Evolutionary conservation across 345 rosid species (phyloP), one percentile per base, ranked within the genome.

Genomic region (Turritis glabra): DNA sequence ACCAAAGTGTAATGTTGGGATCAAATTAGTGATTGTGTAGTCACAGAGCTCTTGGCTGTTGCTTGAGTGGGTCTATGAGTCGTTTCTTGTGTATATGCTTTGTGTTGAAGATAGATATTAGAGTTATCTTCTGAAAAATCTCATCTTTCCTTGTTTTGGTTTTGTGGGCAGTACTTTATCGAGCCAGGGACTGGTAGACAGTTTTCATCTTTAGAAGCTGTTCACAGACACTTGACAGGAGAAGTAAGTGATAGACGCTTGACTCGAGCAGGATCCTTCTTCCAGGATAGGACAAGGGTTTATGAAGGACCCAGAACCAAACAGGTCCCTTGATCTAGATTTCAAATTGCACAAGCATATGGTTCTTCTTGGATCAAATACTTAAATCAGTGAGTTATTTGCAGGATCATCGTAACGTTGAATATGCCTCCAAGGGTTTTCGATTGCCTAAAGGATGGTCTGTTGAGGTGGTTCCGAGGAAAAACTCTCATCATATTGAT

Each of bases 391-490:
- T 50, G 30, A 64, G 40, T 51, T 60, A 38, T 50, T 65, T 72
- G 18, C 51, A 77, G 81, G 41, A 50, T 32, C 64, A 25, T 8
- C 32, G 69, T 41, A 32, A 14, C 30, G 0, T n/a, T 10, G 54
- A 46, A 56, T 57, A 58, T 72, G 69, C 73, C 29, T 72, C 81
- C 48, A 71, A 18, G 37, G 58, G 66, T 51, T 80, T 79, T 77
- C 29, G 73, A 44, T 77, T 87, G 76, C 91, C 91, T 14, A 52
- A 35, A 74, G 87, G 80, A 37, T 88, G 92, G 92, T 30, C 67
- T 18, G 69, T 79, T 47, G 80, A 79, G 72, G 56, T 50, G 75
- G 62, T 65, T 14, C 87, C 67, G 13, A 82, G 83, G 51, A 38
- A 33, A 50, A 71, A 68, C 74, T 77, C 79, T 12, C 0, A n/a